A percentile compares a stretch with the other conserved stretches of the same genome.
Evolutionary conservation across 192 early-diverging fungal species (phyloP).

Genomic region (Funneliformis mosseae): DNA sequence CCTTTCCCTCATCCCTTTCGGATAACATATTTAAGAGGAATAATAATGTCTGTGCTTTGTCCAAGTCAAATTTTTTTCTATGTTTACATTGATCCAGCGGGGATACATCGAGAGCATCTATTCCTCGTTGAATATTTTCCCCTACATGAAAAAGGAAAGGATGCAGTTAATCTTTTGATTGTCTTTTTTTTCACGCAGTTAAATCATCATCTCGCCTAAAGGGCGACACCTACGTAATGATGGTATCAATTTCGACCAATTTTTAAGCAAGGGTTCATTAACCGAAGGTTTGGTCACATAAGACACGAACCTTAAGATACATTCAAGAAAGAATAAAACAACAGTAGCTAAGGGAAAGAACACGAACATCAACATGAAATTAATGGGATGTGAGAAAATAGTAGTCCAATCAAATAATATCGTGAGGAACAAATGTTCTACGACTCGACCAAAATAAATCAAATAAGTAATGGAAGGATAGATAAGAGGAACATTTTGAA

Average conservation of each 20-base stretch:
- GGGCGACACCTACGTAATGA: neutral
- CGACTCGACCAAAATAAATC: neutral
- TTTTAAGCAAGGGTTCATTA: neutral
- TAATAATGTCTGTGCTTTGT: no score
- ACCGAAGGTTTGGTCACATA: neutral
- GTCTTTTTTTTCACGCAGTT: neutral
- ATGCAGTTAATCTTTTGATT: neutral
- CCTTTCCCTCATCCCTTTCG: slow-evolving; percentile 48
- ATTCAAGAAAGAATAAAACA: neutral
- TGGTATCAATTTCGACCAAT: neutral
- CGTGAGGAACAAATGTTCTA: neutral
- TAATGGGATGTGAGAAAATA: neutral
- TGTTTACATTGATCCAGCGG: no score
- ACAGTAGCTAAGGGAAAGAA: neutral
- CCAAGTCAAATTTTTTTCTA: no score
- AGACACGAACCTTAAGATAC: neutral
- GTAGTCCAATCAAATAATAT: neutral
- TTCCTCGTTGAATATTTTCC: no score
- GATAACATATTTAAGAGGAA: slow-evolving; percentile 36
- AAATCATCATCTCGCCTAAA: no score
- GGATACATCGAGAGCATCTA: no score
- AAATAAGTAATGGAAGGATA: neutral
- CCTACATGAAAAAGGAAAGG: no score
- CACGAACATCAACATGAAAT: neutral
- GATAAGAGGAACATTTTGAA: neutral